These are phyloP conservation scores for Sphaerosporella brunnea DNA, from an alignment of 495 filamentous ascomycete species.

Conservation along the genomic window DNA sequence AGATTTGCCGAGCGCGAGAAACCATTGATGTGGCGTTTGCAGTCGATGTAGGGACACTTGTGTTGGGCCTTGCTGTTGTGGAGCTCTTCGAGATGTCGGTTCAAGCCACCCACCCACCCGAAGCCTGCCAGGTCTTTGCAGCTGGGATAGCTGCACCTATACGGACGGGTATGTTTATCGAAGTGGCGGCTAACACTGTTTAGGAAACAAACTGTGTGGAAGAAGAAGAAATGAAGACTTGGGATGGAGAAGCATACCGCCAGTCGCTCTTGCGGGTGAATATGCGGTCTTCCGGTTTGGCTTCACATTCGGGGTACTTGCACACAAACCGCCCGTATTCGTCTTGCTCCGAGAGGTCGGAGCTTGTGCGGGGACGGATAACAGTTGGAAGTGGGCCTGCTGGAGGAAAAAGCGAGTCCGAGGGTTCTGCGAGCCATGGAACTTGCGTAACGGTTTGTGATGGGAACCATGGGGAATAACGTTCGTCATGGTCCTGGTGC, in stretches of 20 bases:
- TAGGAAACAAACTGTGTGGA: too few relatives aligned
- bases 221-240: not conserved
- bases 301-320: not conserved
- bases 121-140: conserved; percentile 86
- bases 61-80: conserved; percentile 72
- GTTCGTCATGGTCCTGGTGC: not conserved
- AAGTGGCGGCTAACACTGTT: conserved; percentile 67
- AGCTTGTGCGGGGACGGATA: not conserved
- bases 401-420: not conserved
- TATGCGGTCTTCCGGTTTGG: conserved; percentile 1
- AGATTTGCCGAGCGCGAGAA: conserved; percentile 80
- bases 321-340: conserved; percentile 2
- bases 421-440: not conserved
- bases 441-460: not conserved
- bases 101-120: conserved; percentile 76
- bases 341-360: not conserved
- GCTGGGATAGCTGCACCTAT: conserved; percentile 54
- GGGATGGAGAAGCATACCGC: conserved; percentile 1
- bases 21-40: conserved; percentile 60
- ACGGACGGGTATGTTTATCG: conserved; percentile 90
- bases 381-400: not conserved
- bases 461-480: not conserved
- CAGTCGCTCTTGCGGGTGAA: conserved; percentile 8
- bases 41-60: conserved; percentile 62
- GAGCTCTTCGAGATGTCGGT: conserved; percentile 79